Evolutionary conservation across 768 basidiomycete species (phyloP).

Genomic region (Russula abietina): DNA sequence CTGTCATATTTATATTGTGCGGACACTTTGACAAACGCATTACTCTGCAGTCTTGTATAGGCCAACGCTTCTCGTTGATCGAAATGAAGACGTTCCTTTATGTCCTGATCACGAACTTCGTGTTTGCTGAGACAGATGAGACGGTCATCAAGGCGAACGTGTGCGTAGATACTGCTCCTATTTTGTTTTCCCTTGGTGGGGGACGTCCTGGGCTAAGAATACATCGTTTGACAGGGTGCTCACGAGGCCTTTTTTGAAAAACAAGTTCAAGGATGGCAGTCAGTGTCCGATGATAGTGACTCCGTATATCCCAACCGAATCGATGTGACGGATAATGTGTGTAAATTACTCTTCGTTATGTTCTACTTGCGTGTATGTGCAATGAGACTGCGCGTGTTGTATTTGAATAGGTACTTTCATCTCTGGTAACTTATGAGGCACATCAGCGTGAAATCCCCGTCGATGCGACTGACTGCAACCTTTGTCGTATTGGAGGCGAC

Average conservation of each 20-base stretch:
- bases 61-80: slow-evolving; percentile 74
- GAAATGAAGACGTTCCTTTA: slow-evolving; percentile 78
- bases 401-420: too few species aligned
- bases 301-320: slow-evolving; percentile 6
- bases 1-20: not conserved
- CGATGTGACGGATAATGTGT: not conserved
- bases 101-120: slow-evolving; percentile 61
- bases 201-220: not conserved
- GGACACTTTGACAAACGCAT: not conserved
- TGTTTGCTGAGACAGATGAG: slow-evolving; percentile 68
- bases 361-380: too few species aligned
- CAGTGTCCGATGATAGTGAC: slow-evolving; percentile 25
- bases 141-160: slow-evolving; percentile 76
- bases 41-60: slow-evolving; percentile 63
- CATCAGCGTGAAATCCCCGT: not conserved
- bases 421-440: not conserved
- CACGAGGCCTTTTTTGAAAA: slow-evolving; percentile 21
- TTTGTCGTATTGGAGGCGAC: not conserved
- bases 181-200: not conserved
- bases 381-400: too few species aligned
- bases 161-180: slow-evolving; percentile 27
- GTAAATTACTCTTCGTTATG: too few species aligned
- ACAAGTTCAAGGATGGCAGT: slow-evolving; percentile 22
- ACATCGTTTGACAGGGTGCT: slow-evolving; percentile 17
- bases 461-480: too few species aligned